phyloP scores from a whole-genome alignment of 768 basidiomycete genomes.

The Tulasnella sp. region DNA sequence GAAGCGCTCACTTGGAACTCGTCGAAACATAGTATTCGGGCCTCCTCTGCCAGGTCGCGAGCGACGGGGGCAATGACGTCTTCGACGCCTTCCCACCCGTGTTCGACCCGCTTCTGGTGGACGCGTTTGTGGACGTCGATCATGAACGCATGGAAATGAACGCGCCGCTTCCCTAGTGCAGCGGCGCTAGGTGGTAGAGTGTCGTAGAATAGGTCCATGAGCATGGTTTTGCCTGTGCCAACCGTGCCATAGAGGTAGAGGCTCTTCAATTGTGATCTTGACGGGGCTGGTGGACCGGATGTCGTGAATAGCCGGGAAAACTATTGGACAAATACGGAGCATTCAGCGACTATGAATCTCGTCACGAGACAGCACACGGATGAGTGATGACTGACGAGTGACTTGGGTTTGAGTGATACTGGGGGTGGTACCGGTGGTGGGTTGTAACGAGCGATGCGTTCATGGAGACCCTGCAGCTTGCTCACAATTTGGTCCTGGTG shows the following conservation, averaged over 20 bases:
- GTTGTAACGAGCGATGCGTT: constrained; percentile 62
- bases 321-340: constrained; percentile 26
- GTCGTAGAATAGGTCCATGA: constrained; percentile 96
- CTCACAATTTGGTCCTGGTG: constrained; percentile 82
- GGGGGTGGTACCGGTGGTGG: constrained; percentile 59
- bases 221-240: constrained; percentile 97
- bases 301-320: constrained; percentile 29
- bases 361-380: constrained; percentile 17
- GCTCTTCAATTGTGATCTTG: constrained; percentile 66
- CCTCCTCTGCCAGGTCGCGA: constrained; percentile 76
- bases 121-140: constrained; percentile 94
- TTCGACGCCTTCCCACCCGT: constrained; percentile 57
- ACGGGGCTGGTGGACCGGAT: constrained; percentile 39
- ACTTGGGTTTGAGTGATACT: constrained; percentile 9
- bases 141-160: constrained; percentile 99
- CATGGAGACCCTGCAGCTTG: constrained; percentile 75
- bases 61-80: constrained; percentile 88
- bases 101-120: constrained; percentile 67
- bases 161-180: constrained; percentile 62
- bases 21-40: constrained; percentile 88
- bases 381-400: constrained; percentile 11
- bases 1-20: constrained; percentile 79
- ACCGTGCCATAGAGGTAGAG: constrained; percentile 96
- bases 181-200: constrained; percentile 64
- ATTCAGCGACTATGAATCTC: constrained; percentile 1